A percentile compares a stretch with the other conserved stretches of the same genome.
Evolutionary conservation across 2,329 filamentous ascomycete species (phyloP).

Genomic region (Alternaria solani): DNA sequence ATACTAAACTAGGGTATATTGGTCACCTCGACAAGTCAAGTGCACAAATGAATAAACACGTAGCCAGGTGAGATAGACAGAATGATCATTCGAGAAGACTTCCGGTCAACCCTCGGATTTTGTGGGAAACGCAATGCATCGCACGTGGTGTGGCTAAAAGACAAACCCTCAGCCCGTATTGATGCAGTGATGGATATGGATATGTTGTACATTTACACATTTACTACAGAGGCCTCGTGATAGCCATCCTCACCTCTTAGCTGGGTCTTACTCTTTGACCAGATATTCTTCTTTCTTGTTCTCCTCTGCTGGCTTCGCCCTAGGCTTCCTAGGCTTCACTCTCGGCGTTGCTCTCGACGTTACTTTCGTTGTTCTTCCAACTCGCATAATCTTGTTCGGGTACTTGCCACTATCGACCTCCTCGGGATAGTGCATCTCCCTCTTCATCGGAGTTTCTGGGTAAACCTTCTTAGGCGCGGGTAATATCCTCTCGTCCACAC

Average conservation of each 20-base stretch:
- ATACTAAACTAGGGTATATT: background rate
- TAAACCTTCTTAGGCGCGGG: constrained; percentile 44
- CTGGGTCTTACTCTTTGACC: constrained; percentile 2
- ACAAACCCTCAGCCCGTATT: background rate
- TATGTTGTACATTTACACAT: constrained; percentile 19
- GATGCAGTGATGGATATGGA: constrained; percentile 8
- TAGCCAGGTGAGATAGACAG: background rate
- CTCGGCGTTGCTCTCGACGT: background rate
- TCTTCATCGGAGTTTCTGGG: constrained; percentile 35
- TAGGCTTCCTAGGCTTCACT: background rate
- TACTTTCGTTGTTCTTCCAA: background rate
- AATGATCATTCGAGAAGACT: background rate
- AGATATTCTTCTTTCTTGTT: background rate
- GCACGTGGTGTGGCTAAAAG: background rate
- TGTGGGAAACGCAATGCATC: background rate
- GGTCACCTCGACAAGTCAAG: background rate
- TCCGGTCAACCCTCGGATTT: background rate
- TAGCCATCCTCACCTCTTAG: background rate
- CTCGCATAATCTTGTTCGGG: constrained; percentile 27
- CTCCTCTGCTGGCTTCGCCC: background rate
- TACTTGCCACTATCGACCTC: constrained; percentile 31
- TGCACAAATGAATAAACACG: background rate
- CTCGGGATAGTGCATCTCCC: constrained; percentile 41
- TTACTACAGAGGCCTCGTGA: constrained; percentile 3
- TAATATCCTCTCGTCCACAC: constrained; percentile 37